Evolutionary conservation across 495 filamentous ascomycete genomes (phyloP).

Genomic region (Bacidia gigantensis): DNA sequence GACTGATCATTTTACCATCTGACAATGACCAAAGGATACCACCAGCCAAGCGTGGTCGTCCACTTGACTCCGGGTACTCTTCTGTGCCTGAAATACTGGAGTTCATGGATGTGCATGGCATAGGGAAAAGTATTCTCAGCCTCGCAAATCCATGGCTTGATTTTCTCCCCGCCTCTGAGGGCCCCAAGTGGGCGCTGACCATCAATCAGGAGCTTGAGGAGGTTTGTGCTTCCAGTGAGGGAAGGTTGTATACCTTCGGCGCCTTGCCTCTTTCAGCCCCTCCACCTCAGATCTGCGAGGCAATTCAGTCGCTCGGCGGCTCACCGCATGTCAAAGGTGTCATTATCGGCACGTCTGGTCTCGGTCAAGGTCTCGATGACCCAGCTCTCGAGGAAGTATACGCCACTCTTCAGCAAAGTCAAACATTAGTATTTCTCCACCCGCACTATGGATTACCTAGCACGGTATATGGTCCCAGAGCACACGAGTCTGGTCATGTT

Average conservation of each 20-base stretch:
- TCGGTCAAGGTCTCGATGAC: constrained; percentile 77
- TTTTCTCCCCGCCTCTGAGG: constrained; percentile 53
- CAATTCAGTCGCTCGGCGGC: constrained; percentile 43
- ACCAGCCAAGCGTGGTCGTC: constrained; percentile 45
- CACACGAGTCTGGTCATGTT: constrained; percentile 71
- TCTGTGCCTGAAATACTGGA: constrained; percentile 57
- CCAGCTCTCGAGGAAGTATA: constrained; percentile 55
- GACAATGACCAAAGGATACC: constrained; percentile 41
- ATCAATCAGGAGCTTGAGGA: constrained; percentile 68
- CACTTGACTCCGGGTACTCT: constrained; percentile 61
- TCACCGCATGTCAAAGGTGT: constrained; percentile 65
- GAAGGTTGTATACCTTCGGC: constrained; percentile 65
- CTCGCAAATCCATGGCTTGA: constrained; percentile 96
- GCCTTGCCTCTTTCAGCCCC: constrained; percentile 65
- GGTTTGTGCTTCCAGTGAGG: constrained; percentile 46
- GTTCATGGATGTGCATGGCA: constrained; percentile 78
- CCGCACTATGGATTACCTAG: constrained; percentile 83
- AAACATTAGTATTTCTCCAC: constrained; percentile 67
- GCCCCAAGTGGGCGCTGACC: constrained; percentile 42
- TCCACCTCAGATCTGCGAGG: constrained; percentile 41
- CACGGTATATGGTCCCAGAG: constrained; percentile 59
- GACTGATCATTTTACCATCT: constrained; percentile 69
- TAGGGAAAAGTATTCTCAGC: constrained; percentile 72
- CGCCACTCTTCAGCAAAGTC: constrained; percentile 46
- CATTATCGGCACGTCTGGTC: constrained; percentile 74